Conservation (phyloP, 495 filamentous ascomycete genomes). For the Massariosphaeria phaeospora region DNA sequence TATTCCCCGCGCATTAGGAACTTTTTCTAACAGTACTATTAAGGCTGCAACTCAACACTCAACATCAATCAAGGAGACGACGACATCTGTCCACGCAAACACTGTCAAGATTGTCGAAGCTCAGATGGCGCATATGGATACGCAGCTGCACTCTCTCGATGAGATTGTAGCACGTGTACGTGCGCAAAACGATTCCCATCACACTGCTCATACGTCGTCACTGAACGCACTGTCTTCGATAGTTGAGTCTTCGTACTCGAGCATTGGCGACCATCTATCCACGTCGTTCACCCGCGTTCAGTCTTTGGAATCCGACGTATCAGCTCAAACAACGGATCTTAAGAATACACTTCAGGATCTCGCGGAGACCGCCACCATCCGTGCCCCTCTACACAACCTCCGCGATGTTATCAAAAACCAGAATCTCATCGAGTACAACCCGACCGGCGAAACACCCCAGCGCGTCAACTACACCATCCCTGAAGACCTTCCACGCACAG, state of each 20-base stretch:
- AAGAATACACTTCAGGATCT: conserved; percentile 56
- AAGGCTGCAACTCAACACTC: conserved; percentile 75
- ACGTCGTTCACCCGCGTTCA: conserved; percentile 57
- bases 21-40: conserved; percentile 33
- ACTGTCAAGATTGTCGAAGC: conserved; percentile 84
- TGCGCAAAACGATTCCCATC: conserved; percentile 72
- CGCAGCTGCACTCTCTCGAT: conserved; percentile 82
- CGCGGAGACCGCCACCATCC: conserved; percentile 48
- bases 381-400: conserved; percentile 64
- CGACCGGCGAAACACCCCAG: conserved; percentile 81
- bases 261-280: conserved; percentile 60
- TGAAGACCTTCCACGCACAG: conserved; percentile 69
- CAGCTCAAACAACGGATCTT: conserved; percentile 49
- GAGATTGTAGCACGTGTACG: conserved; percentile 82
- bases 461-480: conserved; percentile 73
- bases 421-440: conserved; percentile 66
- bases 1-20: conserved; percentile 12
- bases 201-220: conserved; percentile 58
- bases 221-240: conserved; percentile 56
- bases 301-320: conserved; percentile 59
- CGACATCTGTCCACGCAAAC: conserved; percentile 84
- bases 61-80: conserved; percentile 69
- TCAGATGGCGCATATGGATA: conserved; percentile 78
- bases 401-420: conserved; percentile 57
- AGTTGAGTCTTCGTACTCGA: conserved; percentile 65